Percentiles rank a stretch among this genome's conserved stretches.
phyloP scores from a whole-genome alignment of 2,329 filamentous ascomycete species.

The Lachnellula willkommii region DNA sequence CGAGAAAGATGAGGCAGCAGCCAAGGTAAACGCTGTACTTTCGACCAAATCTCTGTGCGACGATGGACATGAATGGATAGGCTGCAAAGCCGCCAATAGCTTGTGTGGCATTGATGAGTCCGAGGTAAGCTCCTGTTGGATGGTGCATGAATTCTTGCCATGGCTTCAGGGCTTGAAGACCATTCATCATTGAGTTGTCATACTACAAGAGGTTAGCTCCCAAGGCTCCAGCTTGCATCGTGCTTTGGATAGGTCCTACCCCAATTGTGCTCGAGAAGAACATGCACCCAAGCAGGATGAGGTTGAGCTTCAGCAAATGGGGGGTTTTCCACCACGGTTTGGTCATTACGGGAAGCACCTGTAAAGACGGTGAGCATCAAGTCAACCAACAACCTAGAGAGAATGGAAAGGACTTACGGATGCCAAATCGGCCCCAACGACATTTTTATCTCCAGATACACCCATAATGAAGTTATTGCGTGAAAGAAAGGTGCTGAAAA shows the following conservation, averaged over 20 bases:
- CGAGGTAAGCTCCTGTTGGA: conserved; percentile 6
- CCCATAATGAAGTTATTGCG: no score
- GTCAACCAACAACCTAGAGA: no score
- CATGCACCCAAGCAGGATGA: conserved; percentile 5
- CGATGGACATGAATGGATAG: not conserved
- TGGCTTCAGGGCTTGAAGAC: conserved; percentile 30
- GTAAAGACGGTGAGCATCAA: no score
- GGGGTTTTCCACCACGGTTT: conserved; percentile 19
- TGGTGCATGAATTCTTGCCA: conserved; percentile 28
- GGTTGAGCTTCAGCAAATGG: conserved; percentile 12
- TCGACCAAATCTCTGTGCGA: conserved; percentile 26
- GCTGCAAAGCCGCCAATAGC: conserved; percentile 2
- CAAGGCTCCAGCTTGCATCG: no score
- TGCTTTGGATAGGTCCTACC: no score
- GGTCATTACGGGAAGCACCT: no score
- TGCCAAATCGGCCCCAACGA: no score
- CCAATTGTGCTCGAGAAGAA: conserved; percentile 7
- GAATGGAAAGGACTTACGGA: no score
- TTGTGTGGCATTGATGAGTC: conserved; percentile 3
- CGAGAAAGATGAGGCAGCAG: conserved; percentile 36
- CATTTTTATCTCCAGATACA: no score
- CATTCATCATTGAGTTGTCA: conserved; percentile 26
- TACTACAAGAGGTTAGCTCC: not conserved
- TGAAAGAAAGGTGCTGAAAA: no score
- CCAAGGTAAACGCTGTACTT: conserved; percentile 5